Base-by-base conservation (phyloP, 1,284 basidiomycete species). In the Cryptococcus sp. region DNA sequence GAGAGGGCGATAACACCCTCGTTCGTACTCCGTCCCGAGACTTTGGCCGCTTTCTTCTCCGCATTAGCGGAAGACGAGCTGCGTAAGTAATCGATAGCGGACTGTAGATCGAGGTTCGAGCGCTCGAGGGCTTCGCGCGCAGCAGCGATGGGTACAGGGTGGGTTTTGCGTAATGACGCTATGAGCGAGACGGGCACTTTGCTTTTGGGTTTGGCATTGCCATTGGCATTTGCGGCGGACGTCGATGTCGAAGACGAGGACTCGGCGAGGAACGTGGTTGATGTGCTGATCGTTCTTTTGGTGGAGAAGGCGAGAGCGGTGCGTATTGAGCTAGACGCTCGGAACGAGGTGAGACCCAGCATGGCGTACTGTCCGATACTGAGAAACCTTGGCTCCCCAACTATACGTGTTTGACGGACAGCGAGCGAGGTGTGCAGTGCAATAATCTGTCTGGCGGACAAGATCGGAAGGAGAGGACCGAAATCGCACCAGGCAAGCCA, bases 101-200 rank as follows among this genome's bases (percentile, higher is more conserved):
- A 83, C 6, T 84, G 74, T 57, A 96, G 75, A 78, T 93, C 85
- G 80, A 91, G 89, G 70, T 87, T 84, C 39, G 86, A 84, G 25
- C 86, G 85, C 51, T 81, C 77, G 56, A 97, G 87, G 2, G 94
- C 93, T 76, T 95, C 90, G 51, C 89, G 86, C 49, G 93, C 94
- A 80, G 93, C 92, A 48, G 86, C 83, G 70, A 96, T 86, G 15
- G 90, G 90, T 53, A 90, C 91, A 47, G 79, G 82, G 66, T 88
- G 85, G 60, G 83, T 82, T 79, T 89, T 90, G 58, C 94, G 87
- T 39, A 98, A 85, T 76, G 92, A 86, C 2, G 89, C 88, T 62
- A 98, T 88, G 63, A 93, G 86, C 62, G 88, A 86, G 56, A 90
- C 81, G 35, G 87, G 78, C 50, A 78, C 76, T 58, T 78, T 77